Conservation (phyloP, 257 asterid species). For the Leptodermis oblonga region DNA sequence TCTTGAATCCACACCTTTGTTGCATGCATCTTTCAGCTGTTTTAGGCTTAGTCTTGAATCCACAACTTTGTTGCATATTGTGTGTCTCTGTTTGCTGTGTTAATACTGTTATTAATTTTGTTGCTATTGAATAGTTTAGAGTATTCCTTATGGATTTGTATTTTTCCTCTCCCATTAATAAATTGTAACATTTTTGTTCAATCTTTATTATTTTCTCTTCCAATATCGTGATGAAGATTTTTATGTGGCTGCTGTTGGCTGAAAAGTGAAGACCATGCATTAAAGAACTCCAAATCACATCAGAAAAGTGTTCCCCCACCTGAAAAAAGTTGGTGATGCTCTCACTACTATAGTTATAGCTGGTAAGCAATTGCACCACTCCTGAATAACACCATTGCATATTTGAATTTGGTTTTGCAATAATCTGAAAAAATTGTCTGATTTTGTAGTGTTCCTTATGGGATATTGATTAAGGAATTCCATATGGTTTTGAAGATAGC, state of each 20-base stretch:
- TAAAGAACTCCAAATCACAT: background rate
- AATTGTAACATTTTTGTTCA: too few relatives aligned
- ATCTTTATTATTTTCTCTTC: too few relatives aligned
- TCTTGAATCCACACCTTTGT: too few relatives aligned
- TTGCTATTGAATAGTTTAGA: too few relatives aligned
- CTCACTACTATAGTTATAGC: slow-evolving; percentile 28
- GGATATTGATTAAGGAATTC: background rate
- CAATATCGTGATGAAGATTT: too few relatives aligned
- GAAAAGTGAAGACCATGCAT: background rate
- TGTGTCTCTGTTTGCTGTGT: too few relatives aligned
- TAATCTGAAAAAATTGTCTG: background rate
- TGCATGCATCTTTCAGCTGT: too few relatives aligned
- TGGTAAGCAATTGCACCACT: slow-evolving; percentile 37
- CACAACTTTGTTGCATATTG: too few relatives aligned
- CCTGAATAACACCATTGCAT: background rate
- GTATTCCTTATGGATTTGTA: too few relatives aligned
- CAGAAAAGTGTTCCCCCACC: background rate
- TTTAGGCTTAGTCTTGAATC: too few relatives aligned
- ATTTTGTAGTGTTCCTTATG: background rate
- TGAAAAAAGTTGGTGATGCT: background rate
- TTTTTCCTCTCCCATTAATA: too few relatives aligned
- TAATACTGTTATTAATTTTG: too few relatives aligned
- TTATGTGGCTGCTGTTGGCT: background rate
- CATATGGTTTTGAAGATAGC: background rate
- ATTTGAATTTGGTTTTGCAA: background rate